Conservation (phyloP, 78 protist species). For the Dictyostelium firmibasis region DNA sequence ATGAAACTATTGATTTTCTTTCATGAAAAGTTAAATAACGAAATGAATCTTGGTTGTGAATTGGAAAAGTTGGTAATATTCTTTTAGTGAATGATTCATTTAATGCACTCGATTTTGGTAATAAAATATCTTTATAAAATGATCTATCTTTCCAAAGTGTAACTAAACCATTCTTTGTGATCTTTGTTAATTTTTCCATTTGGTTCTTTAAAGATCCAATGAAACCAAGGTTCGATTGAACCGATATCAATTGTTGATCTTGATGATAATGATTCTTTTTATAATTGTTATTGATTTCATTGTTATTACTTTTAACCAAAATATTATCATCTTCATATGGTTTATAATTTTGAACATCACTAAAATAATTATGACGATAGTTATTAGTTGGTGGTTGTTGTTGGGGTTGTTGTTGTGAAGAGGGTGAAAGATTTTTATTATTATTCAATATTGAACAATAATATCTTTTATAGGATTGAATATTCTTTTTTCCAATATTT, state of each 20-base stretch:
- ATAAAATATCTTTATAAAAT: background rate
- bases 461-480: background rate
- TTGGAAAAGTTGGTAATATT: background rate
- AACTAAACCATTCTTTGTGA: background rate
- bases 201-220: background rate
- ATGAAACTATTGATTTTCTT: background rate
- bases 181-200: background rate
- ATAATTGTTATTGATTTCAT: background rate
- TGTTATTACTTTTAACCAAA: background rate
- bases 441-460: background rate
- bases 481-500: background rate
- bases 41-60: background rate
- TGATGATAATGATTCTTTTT: background rate
- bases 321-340: background rate
- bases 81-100: background rate
- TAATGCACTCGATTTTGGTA: background rate
- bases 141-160: background rate
- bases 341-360: slow-evolving; percentile 4
- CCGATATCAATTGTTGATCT: background rate
- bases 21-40: background rate
- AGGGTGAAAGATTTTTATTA: background rate
- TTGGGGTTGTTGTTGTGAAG: background rate
- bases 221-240: background rate
- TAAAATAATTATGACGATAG: slow-evolving; percentile 3
- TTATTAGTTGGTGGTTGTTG: background rate